Percentiles rank a stretch among this genome's conserved stretches.
These are phyloP conservation scores for Ananas comosus DNA, from an alignment of 176 grass and related monocot genomes.

Conservation along the genomic window DNA sequence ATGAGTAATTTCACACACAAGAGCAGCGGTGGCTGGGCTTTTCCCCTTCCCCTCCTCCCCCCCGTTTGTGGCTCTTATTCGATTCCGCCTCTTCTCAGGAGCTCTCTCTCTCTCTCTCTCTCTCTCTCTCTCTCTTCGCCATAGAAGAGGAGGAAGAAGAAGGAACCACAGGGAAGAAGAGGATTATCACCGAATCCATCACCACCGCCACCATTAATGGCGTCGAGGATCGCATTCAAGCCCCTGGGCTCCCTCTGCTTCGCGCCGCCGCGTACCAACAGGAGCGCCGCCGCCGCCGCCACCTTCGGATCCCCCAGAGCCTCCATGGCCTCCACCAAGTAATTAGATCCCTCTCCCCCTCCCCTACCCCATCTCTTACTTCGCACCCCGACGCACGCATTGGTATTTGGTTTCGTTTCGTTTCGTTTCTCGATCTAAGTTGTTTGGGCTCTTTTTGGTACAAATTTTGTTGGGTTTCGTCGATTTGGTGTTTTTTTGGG, in stretches of 20 bases:
- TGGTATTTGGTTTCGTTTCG: neutral
- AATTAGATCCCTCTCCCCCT: conserved; percentile 17
- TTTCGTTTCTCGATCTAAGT: neutral
- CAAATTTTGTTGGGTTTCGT: neutral
- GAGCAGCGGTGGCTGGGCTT: neutral
- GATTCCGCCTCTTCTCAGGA: neutral
- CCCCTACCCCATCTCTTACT: neutral
- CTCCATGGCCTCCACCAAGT: conserved; percentile 29
- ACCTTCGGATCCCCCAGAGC: conserved; percentile 6
- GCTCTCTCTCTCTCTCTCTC: conserved; percentile 5
- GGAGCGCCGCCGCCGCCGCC: neutral
- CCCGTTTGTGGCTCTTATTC: conserved; percentile 12
- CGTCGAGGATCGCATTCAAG: conserved; percentile 19
- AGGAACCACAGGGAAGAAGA: neutral
- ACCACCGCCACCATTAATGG: conserved; percentile 10
- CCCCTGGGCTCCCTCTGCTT: conserved; percentile 26
- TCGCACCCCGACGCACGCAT: too few relatives aligned
- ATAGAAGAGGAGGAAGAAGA: neutral
- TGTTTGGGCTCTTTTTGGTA: neutral
- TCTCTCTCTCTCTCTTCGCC: neutral
- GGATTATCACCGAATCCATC: neutral
- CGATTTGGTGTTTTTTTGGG: neutral
- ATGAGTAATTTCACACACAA: conserved; percentile 2
- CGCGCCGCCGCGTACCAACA: conserved; percentile 7
- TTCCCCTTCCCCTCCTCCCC: neutral